These are phyloP conservation scores for Fraxinus dipetala DNA, from an alignment of 305 asterid genomes.

Conservation along the genomic window DNA sequence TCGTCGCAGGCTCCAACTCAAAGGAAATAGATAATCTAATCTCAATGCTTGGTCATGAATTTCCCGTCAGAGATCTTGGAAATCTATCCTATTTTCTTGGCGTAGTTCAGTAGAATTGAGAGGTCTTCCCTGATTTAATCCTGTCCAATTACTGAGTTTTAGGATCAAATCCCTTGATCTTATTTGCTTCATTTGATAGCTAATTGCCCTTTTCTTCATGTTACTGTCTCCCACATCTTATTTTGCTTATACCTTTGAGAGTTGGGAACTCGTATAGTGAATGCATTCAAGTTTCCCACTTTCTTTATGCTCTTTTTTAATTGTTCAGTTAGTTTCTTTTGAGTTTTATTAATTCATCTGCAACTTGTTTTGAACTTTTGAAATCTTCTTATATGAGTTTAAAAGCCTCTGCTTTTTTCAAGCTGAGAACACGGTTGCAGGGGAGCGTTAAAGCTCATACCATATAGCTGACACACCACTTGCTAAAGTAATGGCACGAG, in stretches of 20 bases:
- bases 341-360: background rate
- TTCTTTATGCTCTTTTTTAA: background rate
- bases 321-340: background rate
- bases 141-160: background rate
- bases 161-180: background rate
- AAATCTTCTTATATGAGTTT: background rate
- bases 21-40: too few species aligned
- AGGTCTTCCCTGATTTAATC: background rate
- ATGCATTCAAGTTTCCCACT: background rate
- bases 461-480: background rate
- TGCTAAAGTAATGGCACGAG: background rate
- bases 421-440: background rate
- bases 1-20: too few species aligned
- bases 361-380: background rate
- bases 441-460: background rate
- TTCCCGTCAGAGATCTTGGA: background rate
- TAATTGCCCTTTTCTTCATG: background rate
- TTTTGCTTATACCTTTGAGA: background rate
- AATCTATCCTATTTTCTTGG: too few species aligned
- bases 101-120: background rate
- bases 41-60: too few species aligned
- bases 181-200: background rate
- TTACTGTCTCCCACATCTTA: background rate
- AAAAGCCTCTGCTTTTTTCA: background rate
- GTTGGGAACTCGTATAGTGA: background rate